Evolutionary conservation across 257 asterid genomes (phyloP).

Genomic region (Echites panduratus): DNA sequence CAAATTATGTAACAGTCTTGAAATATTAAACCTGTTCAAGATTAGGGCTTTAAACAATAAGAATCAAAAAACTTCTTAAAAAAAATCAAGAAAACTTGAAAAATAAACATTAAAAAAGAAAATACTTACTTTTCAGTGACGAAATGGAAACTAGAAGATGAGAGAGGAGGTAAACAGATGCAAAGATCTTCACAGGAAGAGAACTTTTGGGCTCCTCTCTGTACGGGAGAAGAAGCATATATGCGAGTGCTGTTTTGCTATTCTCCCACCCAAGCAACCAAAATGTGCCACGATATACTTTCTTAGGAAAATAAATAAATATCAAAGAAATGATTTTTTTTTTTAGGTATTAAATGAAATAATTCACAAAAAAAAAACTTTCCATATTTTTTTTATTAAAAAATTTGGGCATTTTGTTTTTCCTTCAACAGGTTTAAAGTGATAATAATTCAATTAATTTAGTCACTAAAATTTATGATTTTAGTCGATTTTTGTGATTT

Average conservation of each 20-base stretch:
- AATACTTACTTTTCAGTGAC: conserved; percentile 8
- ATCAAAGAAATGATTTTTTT: too few relatives aligned
- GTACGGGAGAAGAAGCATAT: background rate
- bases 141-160: background rate
- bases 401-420: too few relatives aligned
- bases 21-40: background rate
- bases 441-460: too few relatives aligned
- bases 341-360: too few relatives aligned
- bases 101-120: background rate
- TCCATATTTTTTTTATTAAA: too few relatives aligned
- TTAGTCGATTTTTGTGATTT: too few relatives aligned
- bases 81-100: background rate
- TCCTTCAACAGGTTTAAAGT: too few relatives aligned
- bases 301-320: background rate
- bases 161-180: background rate
- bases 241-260: background rate
- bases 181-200: background rate
- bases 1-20: background rate
- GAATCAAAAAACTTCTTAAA: background rate
- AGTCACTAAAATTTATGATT: too few relatives aligned
- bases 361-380: too few relatives aligned
- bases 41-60: background rate
- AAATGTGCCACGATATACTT: background rate
- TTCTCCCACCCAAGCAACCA: background rate
- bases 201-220: background rate